Conservation (phyloP, 106 monocot genomes). For the Vanilla planifolia region DNA sequence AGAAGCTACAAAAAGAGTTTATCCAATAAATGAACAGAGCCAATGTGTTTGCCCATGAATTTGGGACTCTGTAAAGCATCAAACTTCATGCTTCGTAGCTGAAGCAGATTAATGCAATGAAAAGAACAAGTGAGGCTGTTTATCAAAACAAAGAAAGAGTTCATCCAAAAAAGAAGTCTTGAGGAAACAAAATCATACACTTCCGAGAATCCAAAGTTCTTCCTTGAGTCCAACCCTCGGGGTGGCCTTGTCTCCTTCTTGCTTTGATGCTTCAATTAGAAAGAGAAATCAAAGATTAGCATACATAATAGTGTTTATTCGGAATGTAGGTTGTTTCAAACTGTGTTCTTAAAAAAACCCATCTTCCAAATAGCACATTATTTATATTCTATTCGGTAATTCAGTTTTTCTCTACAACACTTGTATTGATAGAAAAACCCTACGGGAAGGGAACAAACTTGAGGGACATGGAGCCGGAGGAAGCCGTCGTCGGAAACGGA, state of each 20-base stretch:
- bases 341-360: not conserved
- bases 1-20: no score
- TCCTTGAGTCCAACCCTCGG: conserved; percentile 19
- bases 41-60: no score
- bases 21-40: no score
- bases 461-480: not conserved
- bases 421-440: not conserved
- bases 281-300: not conserved
- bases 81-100: no score
- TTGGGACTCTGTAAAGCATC: no score
- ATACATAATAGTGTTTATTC: no score
- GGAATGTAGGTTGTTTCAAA: no score
- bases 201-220: conserved; percentile 27
- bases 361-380: not conserved
- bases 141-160: not conserved
- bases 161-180: not conserved
- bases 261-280: not conserved
- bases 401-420: not conserved
- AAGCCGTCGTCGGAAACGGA: conserved; percentile 8
- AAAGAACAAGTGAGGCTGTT: no score
- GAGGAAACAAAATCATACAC: conserved; percentile 16
- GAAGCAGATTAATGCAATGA: no score
- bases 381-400: not conserved
- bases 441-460: not conserved
- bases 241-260: conserved; percentile 7